These are phyloP conservation scores for Ceratocystiopsis sp. DNA, from an alignment of 2,329 filamentous ascomycete genomes.

Conservation along the genomic window DNA sequence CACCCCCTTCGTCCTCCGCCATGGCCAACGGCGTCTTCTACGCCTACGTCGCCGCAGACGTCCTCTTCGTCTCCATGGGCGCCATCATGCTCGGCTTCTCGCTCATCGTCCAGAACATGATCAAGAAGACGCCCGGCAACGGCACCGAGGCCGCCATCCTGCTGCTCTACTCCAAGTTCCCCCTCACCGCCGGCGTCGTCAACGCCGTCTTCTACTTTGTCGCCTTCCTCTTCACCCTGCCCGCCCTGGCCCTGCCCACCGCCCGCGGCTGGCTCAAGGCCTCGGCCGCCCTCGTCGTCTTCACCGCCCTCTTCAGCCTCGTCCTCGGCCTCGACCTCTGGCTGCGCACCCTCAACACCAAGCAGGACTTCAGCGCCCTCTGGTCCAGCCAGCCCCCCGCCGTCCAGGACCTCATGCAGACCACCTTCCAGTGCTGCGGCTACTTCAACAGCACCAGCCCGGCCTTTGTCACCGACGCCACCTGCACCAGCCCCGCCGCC, in stretches of 20 bases:
- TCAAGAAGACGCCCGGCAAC: constrained; percentile 23
- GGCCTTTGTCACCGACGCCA: constrained; percentile 51
- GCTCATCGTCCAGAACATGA: constrained; percentile 30
- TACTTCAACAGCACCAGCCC: constrained; percentile 57
- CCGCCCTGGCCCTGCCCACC: constrained; percentile 50
- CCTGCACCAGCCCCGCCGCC: constrained; percentile 52
- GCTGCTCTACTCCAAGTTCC: constrained; percentile 35
- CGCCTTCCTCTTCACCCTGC: constrained; percentile 52
- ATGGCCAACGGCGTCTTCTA: constrained; percentile 40
- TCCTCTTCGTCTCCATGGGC: constrained; percentile 35
- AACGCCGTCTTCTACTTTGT: constrained; percentile 57
- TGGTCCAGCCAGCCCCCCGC: constrained; percentile 40
- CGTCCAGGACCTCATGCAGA: constrained; percentile 54
- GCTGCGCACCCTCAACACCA: constrained; percentile 55
- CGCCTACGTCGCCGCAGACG: constrained; percentile 29
- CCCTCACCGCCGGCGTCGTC: constrained; percentile 46
- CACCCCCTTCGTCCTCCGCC: neutral
- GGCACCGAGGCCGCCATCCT: constrained; percentile 33
- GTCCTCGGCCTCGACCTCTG: constrained; percentile 50
- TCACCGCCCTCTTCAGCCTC: constrained; percentile 47
- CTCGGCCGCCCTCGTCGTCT: constrained; percentile 45
- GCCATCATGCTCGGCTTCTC: constrained; percentile 38
- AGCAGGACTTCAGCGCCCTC: constrained; percentile 40
- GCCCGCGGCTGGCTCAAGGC: constrained; percentile 50
- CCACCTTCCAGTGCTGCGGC: constrained; percentile 62